Percentiles rank a stretch among this genome's conserved stretches.
These are phyloP conservation scores for Russula dissimulans DNA, from an alignment of 768 basidiomycete species.

Conservation along the genomic window DNA sequence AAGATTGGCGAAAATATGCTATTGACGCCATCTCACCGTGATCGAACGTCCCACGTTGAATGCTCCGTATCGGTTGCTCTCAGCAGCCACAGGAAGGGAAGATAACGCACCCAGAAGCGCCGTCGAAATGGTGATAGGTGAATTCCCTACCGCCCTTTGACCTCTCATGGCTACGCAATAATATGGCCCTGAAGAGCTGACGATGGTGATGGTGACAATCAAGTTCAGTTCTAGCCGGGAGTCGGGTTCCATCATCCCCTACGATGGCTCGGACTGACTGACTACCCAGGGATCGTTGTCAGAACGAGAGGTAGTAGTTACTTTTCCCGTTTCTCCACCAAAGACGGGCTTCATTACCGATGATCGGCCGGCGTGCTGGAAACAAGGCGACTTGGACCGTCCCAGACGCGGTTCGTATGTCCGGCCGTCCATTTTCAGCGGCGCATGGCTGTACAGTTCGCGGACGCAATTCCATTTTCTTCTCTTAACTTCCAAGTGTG, in stretches of 20 bases:
- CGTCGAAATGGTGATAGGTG: not conserved
- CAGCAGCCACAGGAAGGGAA: not conserved
- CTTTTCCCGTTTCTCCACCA: no score
- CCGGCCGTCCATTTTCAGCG: conserved; percentile 25
- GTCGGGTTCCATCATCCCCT: no score
- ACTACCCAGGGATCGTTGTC: no score
- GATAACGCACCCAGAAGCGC: not conserved
- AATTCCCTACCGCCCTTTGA: not conserved
- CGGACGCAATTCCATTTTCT: conserved; percentile 24
- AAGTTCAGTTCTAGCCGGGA: no score
- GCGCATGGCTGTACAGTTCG: conserved; percentile 30
- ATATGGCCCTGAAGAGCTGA: not conserved
- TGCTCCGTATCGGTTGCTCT: not conserved
- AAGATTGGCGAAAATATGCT: not conserved
- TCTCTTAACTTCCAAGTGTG: no score
- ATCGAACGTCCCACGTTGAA: not conserved
- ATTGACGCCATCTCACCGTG: not conserved
- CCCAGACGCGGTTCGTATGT: no score
- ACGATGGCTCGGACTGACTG: no score
- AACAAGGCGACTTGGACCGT: not conserved
- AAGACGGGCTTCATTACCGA: no score
- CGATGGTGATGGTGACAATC: no score
- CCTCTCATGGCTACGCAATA: not conserved
- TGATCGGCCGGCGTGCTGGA: no score
- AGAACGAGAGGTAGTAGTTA: no score